Base-by-base conservation (phyloP, 768 basidiomycete genomes). In the Boletus reticulatus region DNA sequence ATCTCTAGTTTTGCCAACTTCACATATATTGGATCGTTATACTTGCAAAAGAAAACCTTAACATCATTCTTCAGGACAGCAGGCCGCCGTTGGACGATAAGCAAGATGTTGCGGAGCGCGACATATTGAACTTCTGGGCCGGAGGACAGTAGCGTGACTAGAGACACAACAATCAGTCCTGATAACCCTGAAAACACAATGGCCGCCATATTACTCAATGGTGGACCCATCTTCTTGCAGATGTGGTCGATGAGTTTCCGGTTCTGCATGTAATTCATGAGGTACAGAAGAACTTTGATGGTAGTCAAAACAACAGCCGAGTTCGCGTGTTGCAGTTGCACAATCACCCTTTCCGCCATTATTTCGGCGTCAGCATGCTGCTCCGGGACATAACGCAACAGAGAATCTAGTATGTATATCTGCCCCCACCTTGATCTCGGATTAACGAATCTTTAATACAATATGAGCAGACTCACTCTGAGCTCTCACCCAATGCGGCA, bases 211-310 rank as follows among this genome's bases (percentile, higher is more conserved):
- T 50, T 63, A 95, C 96, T 96, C 71, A 99, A 74, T 22, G 97
- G 97, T 13, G 97, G 96, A 0, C 94, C 94, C 92, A 99, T 96
- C 77, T 98, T 98, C 72, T 90, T 87, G 75, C 97, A 97, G 62
- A 97, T 88, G 61, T 87, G 82, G 55, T 97, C 91, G 46, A 97
- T 89, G 46, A 93, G 74, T 41, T 79, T 82, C 55, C 90, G 84
- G 69, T 91, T 88, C 58, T 92, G 89, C 91, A 98, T 98, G 73
- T 99, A 98, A 72, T 98, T 99, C 96, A 99, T 98, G 56, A 98
- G 77, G 67, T 96, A 98, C 19, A 98, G 77, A 24, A 98, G 79
- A 52, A 91, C 87, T 75, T 99, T 98, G 80, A 98, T 92, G 14
- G 94, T 90, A n/a, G 96, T 98, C 51, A 99, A 78, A 12, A 98